Percentiles rank a stretch among this genome's conserved stretches.
Evolutionary conservation across 2,329 filamentous ascomycete species (phyloP).

Genomic region (Cylindrodendrum hubeiense): DNA sequence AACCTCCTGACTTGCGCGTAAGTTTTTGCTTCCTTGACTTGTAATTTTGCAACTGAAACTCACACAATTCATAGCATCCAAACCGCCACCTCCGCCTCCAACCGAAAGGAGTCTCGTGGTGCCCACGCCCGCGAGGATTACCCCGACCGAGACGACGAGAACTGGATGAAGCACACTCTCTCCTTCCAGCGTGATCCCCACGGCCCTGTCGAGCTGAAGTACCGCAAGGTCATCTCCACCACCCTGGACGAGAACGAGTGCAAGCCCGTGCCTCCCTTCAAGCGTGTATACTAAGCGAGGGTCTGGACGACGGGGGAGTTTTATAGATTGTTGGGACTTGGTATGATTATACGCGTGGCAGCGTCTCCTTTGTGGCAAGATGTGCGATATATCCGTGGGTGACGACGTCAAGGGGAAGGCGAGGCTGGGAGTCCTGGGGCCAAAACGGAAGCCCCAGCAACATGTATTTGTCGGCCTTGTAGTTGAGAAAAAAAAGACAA

Average conservation of each 20-base stretch:
- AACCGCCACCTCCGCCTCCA: constrained; percentile 90
- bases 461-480: constrained; percentile 29
- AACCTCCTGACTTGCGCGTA: constrained; percentile 97
- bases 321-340: constrained; percentile 44
- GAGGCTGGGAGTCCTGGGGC: constrained; percentile 15
- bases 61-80: constrained; percentile 71
- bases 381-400: constrained; percentile 45
- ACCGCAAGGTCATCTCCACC: constrained; percentile 83
- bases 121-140: constrained; percentile 97
- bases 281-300: constrained; percentile 81
- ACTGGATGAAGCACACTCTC: constrained; percentile 99
- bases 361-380: constrained; percentile 45
- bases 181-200: constrained; percentile 96
- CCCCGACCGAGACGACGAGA: constrained; percentile 93
- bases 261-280: constrained; percentile 96
- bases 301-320: constrained; percentile 34
- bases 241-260: constrained; percentile 97
- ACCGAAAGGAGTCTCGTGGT: constrained; percentile 96
- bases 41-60: constrained; percentile 5
- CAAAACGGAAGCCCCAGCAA: constrained; percentile 13
- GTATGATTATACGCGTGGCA: constrained; percentile 41
- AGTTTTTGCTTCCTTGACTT: constrained; percentile 57
- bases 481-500: constrained; percentile 23
- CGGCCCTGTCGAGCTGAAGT: constrained; percentile 85
- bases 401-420: constrained; percentile 8